phyloP scores from a whole-genome alignment of 2,329 filamentous ascomycete species.

The Aspergillus awamori region DNA sequence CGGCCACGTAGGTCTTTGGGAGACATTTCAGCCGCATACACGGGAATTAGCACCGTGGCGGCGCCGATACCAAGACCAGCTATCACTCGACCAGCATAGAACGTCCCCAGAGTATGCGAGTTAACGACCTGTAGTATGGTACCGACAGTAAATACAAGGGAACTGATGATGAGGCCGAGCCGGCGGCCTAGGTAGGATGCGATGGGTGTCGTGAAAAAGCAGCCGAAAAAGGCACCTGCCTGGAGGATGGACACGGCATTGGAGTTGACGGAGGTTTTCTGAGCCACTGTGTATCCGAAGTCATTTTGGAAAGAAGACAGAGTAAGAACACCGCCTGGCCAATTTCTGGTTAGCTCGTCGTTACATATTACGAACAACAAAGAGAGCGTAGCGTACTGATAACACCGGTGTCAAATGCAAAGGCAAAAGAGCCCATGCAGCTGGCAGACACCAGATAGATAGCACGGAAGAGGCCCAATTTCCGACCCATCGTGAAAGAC shows the following conservation, averaged over 20 bases:
- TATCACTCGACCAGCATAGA: conserved; percentile 52
- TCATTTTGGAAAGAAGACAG: conserved; percentile 47
- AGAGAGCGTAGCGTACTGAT: conserved; percentile 27
- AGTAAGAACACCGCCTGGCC: conserved; percentile 48
- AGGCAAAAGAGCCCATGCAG: conserved; percentile 44
- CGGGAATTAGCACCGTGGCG: conserved; percentile 46
- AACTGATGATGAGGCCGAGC: conserved; percentile 47
- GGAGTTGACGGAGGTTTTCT: conserved; percentile 48
- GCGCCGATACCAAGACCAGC: conserved; percentile 52
- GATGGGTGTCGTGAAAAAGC: conserved; percentile 52
- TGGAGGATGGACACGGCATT: conserved; percentile 55
- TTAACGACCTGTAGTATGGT: conserved; percentile 52
- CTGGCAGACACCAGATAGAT: conserved; percentile 40
- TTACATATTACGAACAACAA: not conserved
- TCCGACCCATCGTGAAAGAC: conserved; percentile 32
- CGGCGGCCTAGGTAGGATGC: conserved; percentile 50
- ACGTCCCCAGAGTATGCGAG: conserved; percentile 46
- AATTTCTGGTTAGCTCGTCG: not conserved
- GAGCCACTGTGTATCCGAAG: conserved; percentile 38
- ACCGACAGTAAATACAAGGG: conserved; percentile 42
- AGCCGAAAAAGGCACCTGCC: conserved; percentile 56
- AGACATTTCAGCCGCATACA: conserved; percentile 47
- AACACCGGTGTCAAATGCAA: conserved; percentile 45
- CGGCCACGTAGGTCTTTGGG: conserved; percentile 46
- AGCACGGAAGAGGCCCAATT: conserved; percentile 39